Conservation (phyloP, 1,284 basidiomycete species). For the Marasmius oreades region DNA sequence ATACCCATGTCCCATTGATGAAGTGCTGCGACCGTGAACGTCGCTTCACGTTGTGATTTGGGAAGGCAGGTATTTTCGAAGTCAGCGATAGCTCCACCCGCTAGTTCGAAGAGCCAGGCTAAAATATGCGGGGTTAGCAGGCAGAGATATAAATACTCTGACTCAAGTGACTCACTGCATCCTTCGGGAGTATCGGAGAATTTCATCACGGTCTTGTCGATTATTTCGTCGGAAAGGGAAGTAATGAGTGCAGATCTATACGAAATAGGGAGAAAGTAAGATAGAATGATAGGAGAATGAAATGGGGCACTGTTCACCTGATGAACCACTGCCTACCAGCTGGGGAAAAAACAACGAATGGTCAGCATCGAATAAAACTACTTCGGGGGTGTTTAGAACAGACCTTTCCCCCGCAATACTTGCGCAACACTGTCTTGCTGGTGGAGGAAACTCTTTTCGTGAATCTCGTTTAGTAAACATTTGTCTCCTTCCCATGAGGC, state of each 20-base stretch:
- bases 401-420: constrained; percentile 78
- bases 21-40: constrained; percentile 84
- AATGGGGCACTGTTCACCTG: constrained; percentile 33
- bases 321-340: constrained; percentile 88
- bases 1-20: constrained; percentile 89
- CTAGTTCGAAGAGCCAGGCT: constrained; percentile 91
- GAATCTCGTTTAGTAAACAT: constrained; percentile 83
- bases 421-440: constrained; percentile 91
- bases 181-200: constrained; percentile 82
- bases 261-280: neutral
- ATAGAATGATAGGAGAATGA: neutral
- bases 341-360: constrained; percentile 20
- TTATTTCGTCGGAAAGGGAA: constrained; percentile 80
- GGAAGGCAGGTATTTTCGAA: constrained; percentile 74
- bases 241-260: constrained; percentile 61
- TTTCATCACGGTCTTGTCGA: constrained; percentile 77
- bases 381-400: constrained; percentile 14
- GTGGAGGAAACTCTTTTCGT: constrained; percentile 82
- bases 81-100: constrained; percentile 78
- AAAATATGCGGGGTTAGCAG: constrained; percentile 12
- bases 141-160: constrained; percentile 1
- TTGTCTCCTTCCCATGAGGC: constrained; percentile 82
- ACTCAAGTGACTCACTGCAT: constrained; percentile 61
- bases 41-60: constrained; percentile 69
- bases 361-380: neutral